Percentiles rank a stretch among this genome's conserved stretches.
Conservation (phyloP, 2,329 filamentous ascomycete genomes). For the Lasiodiplodia citricola region DNA sequence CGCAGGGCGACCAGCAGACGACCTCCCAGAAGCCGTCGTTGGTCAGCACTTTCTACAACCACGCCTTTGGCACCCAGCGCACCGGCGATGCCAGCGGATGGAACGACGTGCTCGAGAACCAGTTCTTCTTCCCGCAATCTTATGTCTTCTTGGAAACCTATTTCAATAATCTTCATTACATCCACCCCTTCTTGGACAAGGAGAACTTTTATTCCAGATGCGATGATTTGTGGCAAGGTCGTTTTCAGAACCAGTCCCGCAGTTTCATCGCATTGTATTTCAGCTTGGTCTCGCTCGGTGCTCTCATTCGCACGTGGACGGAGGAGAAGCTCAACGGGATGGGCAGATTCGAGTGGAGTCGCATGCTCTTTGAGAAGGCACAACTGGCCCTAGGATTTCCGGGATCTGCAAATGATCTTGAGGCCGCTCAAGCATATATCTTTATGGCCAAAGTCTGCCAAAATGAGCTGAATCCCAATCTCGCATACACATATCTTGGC, state of each 20-base stretch:
- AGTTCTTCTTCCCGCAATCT: slow-evolving; percentile 53
- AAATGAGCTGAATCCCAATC: slow-evolving; percentile 56
- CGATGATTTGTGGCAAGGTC: slow-evolving; percentile 51
- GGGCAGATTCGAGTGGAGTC: slow-evolving; percentile 54
- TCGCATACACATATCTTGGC: slow-evolving; percentile 56
- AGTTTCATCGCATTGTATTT: slow-evolving; percentile 57
- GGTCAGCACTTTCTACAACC: slow-evolving; percentile 54
- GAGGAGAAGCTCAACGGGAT: slow-evolving; percentile 51
- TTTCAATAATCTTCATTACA: slow-evolving; percentile 56
- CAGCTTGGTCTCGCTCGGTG: slow-evolving; percentile 54
- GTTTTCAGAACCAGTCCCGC: slow-evolving; percentile 36
- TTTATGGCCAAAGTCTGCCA: slow-evolving; percentile 58
- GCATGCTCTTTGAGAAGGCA: slow-evolving; percentile 53
- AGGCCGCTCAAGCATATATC: slow-evolving; percentile 56
- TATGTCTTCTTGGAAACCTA: slow-evolving; percentile 54
- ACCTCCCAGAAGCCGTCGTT: slow-evolving; percentile 44
- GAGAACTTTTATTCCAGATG: slow-evolving; percentile 50
- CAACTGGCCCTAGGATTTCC: slow-evolving; percentile 46
- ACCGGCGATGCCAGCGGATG: slow-evolving; percentile 16
- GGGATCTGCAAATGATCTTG: slow-evolving; percentile 53
- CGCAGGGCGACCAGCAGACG: slow-evolving; percentile 27
- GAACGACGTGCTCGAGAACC: slow-evolving; percentile 30
- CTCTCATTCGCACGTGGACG: slow-evolving; percentile 52
- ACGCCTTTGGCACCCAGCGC: slow-evolving; percentile 45
- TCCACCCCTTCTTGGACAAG: slow-evolving; percentile 57